These are phyloP conservation scores for Penicillium egyptiacum DNA, from an alignment of 495 filamentous ascomycete genomes.

Conservation along the genomic window DNA sequence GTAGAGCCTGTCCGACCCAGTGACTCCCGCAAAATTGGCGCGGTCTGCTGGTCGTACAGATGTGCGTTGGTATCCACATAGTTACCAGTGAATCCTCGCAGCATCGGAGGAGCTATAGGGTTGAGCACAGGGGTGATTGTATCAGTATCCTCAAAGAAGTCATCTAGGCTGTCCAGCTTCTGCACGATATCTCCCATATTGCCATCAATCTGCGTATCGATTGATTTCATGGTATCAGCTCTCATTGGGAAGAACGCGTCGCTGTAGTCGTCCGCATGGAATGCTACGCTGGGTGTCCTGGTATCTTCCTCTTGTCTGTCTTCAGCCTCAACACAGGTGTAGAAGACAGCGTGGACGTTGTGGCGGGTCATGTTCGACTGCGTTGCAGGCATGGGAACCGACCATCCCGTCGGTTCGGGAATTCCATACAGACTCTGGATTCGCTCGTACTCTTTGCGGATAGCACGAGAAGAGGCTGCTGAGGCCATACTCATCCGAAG, in stretches of 20 bases:
- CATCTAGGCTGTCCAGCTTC: constrained; percentile 89
- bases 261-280: constrained; percentile 84
- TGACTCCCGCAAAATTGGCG: constrained; percentile 85
- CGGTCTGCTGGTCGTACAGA: constrained; percentile 90
- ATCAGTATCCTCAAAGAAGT: constrained; percentile 81
- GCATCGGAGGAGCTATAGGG: constrained; percentile 48
- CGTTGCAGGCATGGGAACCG: constrained; percentile 87
- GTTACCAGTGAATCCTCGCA: constrained; percentile 63
- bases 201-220: constrained; percentile 72
- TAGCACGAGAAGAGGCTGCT: constrained; percentile 71
- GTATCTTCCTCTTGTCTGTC: constrained; percentile 56
- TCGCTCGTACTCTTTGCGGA: constrained; percentile 90
- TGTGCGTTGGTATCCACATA: constrained; percentile 75
- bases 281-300: constrained; percentile 83
- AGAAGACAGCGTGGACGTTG: constrained; percentile 96
- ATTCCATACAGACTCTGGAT: constrained; percentile 95
- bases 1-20: constrained; percentile 68
- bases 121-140: constrained; percentile 49
- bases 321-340: constrained; percentile 74
- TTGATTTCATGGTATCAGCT: constrained; percentile 88
- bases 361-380: constrained; percentile 79
- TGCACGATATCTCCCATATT: constrained; percentile 84
- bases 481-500: constrained; percentile 94
- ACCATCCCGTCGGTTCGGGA: constrained; percentile 93
- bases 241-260: constrained; percentile 77